Evolutionary conservation across 129 eudicot genomes (phyloP).

Genomic region (Escallonia herrerae): DNA sequence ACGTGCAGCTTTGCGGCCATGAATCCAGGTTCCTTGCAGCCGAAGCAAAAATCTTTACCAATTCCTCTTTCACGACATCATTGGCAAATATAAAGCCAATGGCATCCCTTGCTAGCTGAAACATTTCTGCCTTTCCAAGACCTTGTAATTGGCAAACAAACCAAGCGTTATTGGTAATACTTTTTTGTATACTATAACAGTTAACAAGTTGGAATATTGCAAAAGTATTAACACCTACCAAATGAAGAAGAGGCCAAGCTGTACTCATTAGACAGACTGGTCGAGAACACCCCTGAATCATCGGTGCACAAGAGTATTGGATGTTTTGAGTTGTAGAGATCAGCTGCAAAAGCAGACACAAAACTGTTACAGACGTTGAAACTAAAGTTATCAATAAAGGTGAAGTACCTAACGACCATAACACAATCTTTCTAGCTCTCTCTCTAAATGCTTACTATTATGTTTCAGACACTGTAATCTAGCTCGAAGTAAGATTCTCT

Average conservation of each 20-base stretch:
- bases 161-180: conserved; percentile 7
- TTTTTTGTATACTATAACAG: background rate
- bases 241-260: conserved; percentile 66
- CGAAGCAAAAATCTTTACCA: conserved; percentile 36
- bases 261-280: conserved; percentile 69
- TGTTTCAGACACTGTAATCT: too few species aligned
- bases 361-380: conserved; percentile 12
- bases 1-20: conserved; percentile 7
- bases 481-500: too few species aligned
- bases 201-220: background rate
- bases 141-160: conserved; percentile 27
- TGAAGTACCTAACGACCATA: too few species aligned
- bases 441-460: too few species aligned
- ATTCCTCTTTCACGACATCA: conserved; percentile 44
- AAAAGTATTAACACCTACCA: conserved; percentile 30
- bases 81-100: conserved; percentile 63
- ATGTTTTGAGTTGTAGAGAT: conserved; percentile 64
- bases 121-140: conserved; percentile 60
- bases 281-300: conserved; percentile 86
- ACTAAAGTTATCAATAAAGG: background rate
- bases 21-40: conserved; percentile 30
- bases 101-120: conserved; percentile 57
- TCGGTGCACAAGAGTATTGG: conserved; percentile 84
- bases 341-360: conserved; percentile 37
- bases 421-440: too few species aligned